phyloP scores from a whole-genome alignment of 768 basidiomycete species.

The Macrolepiota albuminosa region DNA sequence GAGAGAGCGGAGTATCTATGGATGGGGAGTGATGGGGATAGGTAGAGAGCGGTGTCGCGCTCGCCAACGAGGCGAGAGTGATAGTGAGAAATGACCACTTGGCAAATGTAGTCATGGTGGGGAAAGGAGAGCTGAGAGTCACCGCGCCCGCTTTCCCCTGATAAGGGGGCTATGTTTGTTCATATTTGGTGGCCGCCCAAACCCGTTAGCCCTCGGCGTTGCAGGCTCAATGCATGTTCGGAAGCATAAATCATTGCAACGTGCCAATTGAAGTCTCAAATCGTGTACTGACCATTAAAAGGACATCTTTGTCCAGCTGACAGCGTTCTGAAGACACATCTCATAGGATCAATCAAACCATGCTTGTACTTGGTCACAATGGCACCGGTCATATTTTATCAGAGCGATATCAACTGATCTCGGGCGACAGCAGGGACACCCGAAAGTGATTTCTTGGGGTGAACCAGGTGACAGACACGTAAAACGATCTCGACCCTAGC shows the following conservation, averaged over 20 bases:
- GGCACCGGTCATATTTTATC: background rate
- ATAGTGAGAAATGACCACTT: constrained; percentile 41
- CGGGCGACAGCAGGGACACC: background rate
- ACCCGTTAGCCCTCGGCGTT: constrained; percentile 6
- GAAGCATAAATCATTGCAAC: background rate
- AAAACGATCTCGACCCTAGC: background rate
- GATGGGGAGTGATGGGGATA: constrained; percentile 25
- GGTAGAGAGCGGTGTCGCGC: constrained; percentile 50
- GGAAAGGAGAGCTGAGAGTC: constrained; percentile 19
- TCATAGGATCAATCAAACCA: no score
- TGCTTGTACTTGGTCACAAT: background rate
- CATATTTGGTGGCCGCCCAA: constrained; percentile 24
- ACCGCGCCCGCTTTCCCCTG: constrained; percentile 11
- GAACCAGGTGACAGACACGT: background rate
- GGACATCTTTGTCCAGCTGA: background rate
- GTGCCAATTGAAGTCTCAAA: background rate
- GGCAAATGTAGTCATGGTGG: constrained; percentile 40
- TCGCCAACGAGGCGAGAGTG: constrained; percentile 30
- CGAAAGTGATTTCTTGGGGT: background rate
- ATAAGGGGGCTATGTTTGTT: constrained; percentile 27
- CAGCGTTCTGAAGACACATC: background rate
- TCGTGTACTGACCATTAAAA: background rate
- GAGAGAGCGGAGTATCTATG: constrained; percentile 38
- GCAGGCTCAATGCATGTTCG: background rate
- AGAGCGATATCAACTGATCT: background rate